These are phyloP conservation scores for Penicillium soppii DNA, from an alignment of 495 filamentous ascomycete genomes.

Conservation along the genomic window DNA sequence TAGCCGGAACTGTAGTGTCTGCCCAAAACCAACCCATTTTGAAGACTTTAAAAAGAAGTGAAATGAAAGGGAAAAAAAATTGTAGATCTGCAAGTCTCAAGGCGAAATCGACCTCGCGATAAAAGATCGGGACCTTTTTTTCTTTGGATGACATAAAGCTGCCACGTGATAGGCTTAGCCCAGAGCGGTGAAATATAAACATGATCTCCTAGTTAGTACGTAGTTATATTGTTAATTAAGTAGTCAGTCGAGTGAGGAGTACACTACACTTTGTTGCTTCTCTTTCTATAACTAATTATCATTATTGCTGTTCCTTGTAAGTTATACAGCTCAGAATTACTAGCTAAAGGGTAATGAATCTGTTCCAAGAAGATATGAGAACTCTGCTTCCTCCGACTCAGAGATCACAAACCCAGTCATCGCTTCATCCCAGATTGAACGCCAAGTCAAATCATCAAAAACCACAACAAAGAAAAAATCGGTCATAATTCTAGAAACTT, in stretches of 20 bases:
- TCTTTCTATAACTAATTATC: neutral
- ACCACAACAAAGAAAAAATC: constrained; percentile 27
- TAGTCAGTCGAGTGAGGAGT: too few relatives aligned
- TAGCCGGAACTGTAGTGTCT: constrained; percentile 55
- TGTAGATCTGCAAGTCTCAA: neutral
- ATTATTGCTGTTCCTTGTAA: neutral
- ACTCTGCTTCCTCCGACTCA: constrained; percentile 10
- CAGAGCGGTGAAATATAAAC: neutral
- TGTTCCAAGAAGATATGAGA: neutral
- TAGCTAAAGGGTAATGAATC: neutral
- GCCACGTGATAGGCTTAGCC: constrained; percentile 5
- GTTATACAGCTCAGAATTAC: neutral
- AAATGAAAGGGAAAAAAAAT: neutral
- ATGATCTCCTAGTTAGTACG: neutral
- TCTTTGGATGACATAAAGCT: constrained; percentile 12
- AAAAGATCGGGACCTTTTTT: constrained; percentile 19
- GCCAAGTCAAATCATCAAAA: constrained; percentile 21
- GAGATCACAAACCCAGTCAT: constrained; percentile 23
- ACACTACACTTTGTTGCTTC: too few relatives aligned
- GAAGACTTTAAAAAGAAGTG: constrained; percentile 1
- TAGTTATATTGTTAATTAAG: too few relatives aligned
- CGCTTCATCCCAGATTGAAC: constrained; percentile 31
- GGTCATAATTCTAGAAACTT: constrained; percentile 21
- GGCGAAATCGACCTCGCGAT: constrained; percentile 13
- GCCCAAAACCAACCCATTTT: constrained; percentile 99